Percentiles rank a stretch among this genome's conserved stretches.
phyloP scores from a whole-genome alignment of 345 rosid species.

The Sapria himalayana region DNA sequence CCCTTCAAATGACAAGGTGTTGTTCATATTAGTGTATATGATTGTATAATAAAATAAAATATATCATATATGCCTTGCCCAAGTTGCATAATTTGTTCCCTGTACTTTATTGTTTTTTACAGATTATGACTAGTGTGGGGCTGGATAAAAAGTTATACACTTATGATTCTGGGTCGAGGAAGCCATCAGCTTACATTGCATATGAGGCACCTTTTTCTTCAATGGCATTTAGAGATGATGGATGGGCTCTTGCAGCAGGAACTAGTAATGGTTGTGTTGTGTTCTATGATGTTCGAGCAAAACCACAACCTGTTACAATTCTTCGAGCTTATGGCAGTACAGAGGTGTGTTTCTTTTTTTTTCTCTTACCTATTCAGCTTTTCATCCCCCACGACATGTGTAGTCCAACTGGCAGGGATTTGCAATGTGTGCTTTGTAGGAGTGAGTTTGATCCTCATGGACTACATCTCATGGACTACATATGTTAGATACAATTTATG shows the following conservation, averaged over 20 bases:
- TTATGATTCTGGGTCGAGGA: slow-evolving; percentile 70
- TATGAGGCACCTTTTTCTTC: slow-evolving; percentile 95
- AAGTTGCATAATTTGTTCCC: slow-evolving; percentile 3
- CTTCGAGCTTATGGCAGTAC: slow-evolving; percentile 79
- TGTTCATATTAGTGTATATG: slow-evolving; percentile 7
- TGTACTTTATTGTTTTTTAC: slow-evolving; percentile 11
- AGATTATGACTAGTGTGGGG: slow-evolving; percentile 89
- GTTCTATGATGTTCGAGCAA: slow-evolving; percentile 85
- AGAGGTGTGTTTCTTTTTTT: slow-evolving; percentile 33
- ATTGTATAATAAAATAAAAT: slow-evolving; percentile 1
- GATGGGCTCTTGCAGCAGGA: slow-evolving; percentile 78
- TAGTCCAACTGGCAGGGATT: no score
- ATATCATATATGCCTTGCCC: background rate
- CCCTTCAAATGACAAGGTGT: slow-evolving; percentile 89
- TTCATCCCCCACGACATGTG: no score
- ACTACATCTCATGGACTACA: no score
- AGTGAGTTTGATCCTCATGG: no score
- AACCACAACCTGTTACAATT: slow-evolving; percentile 69
- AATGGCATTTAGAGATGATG: slow-evolving; percentile 90
- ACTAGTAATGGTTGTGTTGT: slow-evolving; percentile 81
- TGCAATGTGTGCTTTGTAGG: no score
- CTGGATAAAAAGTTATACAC: slow-evolving; percentile 86
- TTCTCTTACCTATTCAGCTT: no score
- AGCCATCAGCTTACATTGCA: slow-evolving; percentile 45
- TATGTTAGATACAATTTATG: no score